Base-by-base conservation (phyloP, 805 yeast species). In the Lachancea nothofagi region DNA sequence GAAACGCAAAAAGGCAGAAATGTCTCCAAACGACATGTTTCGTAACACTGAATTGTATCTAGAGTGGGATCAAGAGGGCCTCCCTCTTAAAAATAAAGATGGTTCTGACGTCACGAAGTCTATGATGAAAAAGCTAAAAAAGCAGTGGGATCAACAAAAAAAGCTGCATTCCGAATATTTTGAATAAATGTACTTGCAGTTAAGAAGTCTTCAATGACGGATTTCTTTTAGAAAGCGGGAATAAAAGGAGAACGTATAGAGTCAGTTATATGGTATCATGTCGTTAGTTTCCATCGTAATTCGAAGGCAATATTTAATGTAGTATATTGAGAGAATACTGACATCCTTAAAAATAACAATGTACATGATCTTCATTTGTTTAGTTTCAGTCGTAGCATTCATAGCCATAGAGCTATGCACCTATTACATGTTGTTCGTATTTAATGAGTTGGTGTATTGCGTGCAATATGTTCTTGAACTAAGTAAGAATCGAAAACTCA, bases 81-180 rank as follows among this genome's bases (percentile, higher is more conserved):
- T 93, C 13, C 98, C 98, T 14, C 71, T 78, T 0, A 79, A 77
- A 55, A 85, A 80, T 48, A 71, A 67, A 24, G 77, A 75, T 7
- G 97, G 97, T 9, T 86, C 78, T 50, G 93, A 83, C 48, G 72
- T 93, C 5, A 74, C 93, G 29, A 93, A 93, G 68, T 84, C 95
- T 59, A 77, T 81, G 66, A 69, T 70, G 44, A 93, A 93, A 75
- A 90, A 90, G 66, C 68, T 93, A 49, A 62, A 68, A 46, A 93
- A 93, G 66, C 81, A 72, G 55, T 78, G 77, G 62, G 86, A 80
- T 40, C 80, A 73, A 34, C 98, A 93, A 61, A 79, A 79, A 57
- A 88, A 88, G 69, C 71, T 89, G 26, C 77, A 88, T 59, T 78
- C 80, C 21, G 87, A 83, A 54, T 87, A 75, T 37, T 51, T 61